Evolutionary conservation across 768 basidiomycete genomes (phyloP), one percentile per base, ranked within the genome.

Genomic region (Dioszegia hungarica): DNA sequence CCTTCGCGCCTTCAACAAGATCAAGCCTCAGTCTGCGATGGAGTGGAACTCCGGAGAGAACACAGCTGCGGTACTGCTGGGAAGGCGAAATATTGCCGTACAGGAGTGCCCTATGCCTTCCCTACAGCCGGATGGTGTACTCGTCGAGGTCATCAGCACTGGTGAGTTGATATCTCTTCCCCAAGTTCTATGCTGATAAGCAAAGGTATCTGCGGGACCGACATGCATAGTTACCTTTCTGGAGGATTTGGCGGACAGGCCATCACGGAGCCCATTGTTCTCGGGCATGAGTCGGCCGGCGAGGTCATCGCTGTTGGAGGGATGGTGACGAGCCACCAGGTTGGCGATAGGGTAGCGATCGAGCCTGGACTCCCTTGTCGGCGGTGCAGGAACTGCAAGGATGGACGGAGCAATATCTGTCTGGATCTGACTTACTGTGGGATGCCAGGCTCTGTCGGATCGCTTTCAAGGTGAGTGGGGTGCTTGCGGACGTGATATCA

Each of bases 321-420:
- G 11, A n/a, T 64, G 31, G 67, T 72, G 15, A 69, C 54, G 41
- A 65, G 55, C 2, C 70, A 72, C 45, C 67, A 72, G 34, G 49
- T 69, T 47, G 70, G 70, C 10, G 70, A 72, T 40, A 34, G 70
- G 24, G 70, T 72, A 2, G 70, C 70, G 9, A 67, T 72, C 38
- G 70, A 72, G 51, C 70, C 70, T 28, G 70, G 70, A 63, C 47
- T 72, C 11, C 70, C 70, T 37, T 72, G 70, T 60, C 28, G 70
- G 41, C 31, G 67, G 37, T 72, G 70, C 47, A 51, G 63, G 34
- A 68, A 68, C 54, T 72, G 70, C 44, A 72, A 72, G 48, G 55
- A 60, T 31, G 70, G 70, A 2, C 55, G 61, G 39, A 40, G 54
- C 28, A 72, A 72, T 45, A 66, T 72, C 40, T 72, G 70, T 49